phyloP scores from a whole-genome alignment of 352 stramenopile species.

The Phytophthora quininea region DNA sequence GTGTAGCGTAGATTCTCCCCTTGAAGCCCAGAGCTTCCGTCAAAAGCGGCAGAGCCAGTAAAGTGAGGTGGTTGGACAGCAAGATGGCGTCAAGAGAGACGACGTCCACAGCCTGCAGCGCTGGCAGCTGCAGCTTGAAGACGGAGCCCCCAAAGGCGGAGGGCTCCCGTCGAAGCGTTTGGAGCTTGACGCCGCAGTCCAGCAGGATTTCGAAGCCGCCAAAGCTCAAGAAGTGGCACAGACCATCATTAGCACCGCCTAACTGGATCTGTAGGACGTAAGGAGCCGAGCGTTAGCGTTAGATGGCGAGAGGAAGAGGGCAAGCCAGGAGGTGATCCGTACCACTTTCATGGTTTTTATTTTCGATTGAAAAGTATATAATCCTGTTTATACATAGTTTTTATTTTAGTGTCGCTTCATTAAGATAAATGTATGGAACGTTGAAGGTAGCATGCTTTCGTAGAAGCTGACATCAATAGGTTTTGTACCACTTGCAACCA shows the following conservation, averaged over 20 bases:
- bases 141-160: conserved; percentile 1
- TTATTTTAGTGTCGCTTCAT: no score
- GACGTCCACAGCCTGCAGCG: conserved; percentile 57
- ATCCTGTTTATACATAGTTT: no score
- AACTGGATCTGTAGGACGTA: conserved; percentile 67
- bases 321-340: conserved; percentile 13
- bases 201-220: conserved; percentile 83
- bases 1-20: conserved; percentile 73
- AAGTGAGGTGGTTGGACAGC: conserved; percentile 72
- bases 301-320: conserved; percentile 22
- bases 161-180: conserved; percentile 9
- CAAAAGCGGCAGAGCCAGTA: conserved; percentile 80
- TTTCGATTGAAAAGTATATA: no score
- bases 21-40: conserved; percentile 78
- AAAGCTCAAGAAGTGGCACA: conserved; percentile 84
- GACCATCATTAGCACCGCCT: conserved; percentile 64
- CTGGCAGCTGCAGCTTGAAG: conserved; percentile 43
- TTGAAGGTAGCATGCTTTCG: no score
- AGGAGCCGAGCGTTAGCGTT: conserved; percentile 5
- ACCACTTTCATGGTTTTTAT: conserved; percentile 42
- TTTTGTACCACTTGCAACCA: no score
- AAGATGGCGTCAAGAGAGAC: conserved; percentile 73
- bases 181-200: conserved; percentile 64
- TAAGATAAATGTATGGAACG: no score
- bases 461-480: no score